phyloP scores from a whole-genome alignment of 805 yeast species.

The Jamesozyma hellenica region DNA sequence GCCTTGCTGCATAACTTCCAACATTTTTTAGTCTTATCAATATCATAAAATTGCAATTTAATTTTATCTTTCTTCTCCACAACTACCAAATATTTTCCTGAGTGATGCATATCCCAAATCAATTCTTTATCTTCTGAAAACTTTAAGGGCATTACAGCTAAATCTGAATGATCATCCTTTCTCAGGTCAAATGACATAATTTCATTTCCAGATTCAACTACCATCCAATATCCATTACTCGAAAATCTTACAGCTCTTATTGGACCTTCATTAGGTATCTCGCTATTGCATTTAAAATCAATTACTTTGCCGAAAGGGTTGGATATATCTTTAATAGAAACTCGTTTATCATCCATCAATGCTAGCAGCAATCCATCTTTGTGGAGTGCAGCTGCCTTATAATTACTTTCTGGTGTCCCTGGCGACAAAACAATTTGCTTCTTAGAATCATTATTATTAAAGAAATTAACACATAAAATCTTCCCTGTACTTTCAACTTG shows the following conservation, averaged over 20 bases:
- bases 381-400: constrained; percentile 18
- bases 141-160: constrained; percentile 10
- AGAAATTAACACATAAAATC: background rate
- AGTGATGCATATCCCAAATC: constrained; percentile 2
- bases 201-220: constrained; percentile 12
- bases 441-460: background rate
- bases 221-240: constrained; percentile 27
- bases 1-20: constrained; percentile 2
- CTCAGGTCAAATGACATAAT: constrained; percentile 22
- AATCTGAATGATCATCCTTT: constrained; percentile 14
- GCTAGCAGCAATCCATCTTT: constrained; percentile 33
- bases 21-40: constrained; percentile 7
- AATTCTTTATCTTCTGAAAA: background rate
- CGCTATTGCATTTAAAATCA: constrained; percentile 7
- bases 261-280: constrained; percentile 7
- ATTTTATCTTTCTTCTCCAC: background rate
- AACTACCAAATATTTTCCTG: constrained; percentile 3
- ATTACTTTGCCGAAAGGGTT: constrained; percentile 10
- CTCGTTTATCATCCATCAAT: constrained; percentile 5
- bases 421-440: background rate
- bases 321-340: constrained; percentile 11
- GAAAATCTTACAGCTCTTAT: constrained; percentile 16
- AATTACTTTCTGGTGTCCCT: background rate
- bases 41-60: constrained; percentile 3
- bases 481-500: constrained; percentile 14